Percentiles rank a stretch among this genome's conserved stretches.
Conservation (phyloP, 1,139 yeast species). For the Taiozyma sp. region DNA sequence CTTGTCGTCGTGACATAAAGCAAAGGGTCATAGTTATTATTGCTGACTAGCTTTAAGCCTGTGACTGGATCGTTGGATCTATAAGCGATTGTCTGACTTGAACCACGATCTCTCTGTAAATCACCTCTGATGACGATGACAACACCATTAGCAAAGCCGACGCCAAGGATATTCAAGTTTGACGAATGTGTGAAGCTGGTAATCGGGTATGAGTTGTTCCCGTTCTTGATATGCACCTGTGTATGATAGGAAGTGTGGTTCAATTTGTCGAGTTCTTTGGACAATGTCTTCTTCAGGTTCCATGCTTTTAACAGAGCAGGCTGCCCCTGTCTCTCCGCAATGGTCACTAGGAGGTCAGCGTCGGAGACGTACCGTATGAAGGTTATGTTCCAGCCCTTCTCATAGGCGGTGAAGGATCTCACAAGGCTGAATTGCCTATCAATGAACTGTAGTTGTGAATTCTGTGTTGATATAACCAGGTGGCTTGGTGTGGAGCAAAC, state of each 20-base stretch:
- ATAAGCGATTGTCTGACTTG: slow-evolving; percentile 77
- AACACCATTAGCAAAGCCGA: slow-evolving; percentile 87
- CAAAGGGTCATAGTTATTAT: slow-evolving; percentile 28
- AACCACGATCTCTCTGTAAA: slow-evolving; percentile 80
- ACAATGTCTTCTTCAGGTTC: slow-evolving; percentile 52
- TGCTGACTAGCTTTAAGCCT: slow-evolving; percentile 52
- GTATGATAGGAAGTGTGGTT: slow-evolving; percentile 37
- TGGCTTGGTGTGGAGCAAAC: slow-evolving; percentile 50
- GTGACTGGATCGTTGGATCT: slow-evolving; percentile 80
- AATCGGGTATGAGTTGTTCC: slow-evolving; percentile 23
- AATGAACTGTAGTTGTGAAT: slow-evolving; percentile 57
- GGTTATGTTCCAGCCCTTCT: slow-evolving; percentile 58
- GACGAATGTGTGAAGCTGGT: slow-evolving; percentile 18
- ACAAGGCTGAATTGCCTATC: slow-evolving; percentile 42
- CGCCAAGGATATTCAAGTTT: slow-evolving; percentile 38
- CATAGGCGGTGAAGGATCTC: slow-evolving; percentile 58
- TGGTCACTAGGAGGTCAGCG: slow-evolving; percentile 53
- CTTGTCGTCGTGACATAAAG: slow-evolving; percentile 44
- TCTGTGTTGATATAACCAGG: slow-evolving; percentile 55
- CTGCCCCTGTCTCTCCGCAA: slow-evolving; percentile 70
- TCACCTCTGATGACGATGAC: slow-evolving; percentile 86
- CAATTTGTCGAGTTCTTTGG: slow-evolving; percentile 13
- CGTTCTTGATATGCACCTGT: slow-evolving; percentile 35
- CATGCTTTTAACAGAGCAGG: slow-evolving; percentile 70
- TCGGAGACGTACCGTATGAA: slow-evolving; percentile 45